Evolutionary conservation across 345 rosid species (phyloP), one percentile per base, ranked within the genome.

Genomic region (Psidium guajava): DNA sequence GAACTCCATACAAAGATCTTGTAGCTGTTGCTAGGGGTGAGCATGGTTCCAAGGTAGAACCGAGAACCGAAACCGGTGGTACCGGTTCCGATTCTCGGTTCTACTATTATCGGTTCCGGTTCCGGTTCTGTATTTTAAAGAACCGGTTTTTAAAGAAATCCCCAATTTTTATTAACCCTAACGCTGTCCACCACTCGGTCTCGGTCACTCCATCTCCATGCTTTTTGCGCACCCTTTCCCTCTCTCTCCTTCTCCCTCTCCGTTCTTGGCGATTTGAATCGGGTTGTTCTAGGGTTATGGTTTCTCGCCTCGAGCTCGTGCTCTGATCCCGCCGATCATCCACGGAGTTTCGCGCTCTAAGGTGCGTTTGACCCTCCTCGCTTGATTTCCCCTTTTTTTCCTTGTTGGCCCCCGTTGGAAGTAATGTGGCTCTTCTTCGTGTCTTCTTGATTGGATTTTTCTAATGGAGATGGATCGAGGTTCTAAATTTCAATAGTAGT

Each of bases 301-400:
- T 83, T 87, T 82, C 42, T 83, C 49, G 86, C 84, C 84, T 77
- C 52, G 69, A 85, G 55, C 51, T 77, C 53, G 47, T 80, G 52
- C 82, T 64, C 55, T 86, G 84, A 86, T 82, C 53, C 84, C 40
- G 82, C 57, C 42, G 86, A 24, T 90, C 64, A 90, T 87, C 92
- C 82, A 90, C 94, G 92, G 93, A 92, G 91, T 87, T 90, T 88
- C 93, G 92, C 89, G 84, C 86, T 88, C 90, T 93, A 86, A 94
- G 96, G 95, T 94, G 89, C 44, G 83, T 14, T 85, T 81, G 20
- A 24, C 81, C 40, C 53, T 55, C 47, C 40, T 44, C 57, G 28
- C 36, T 6, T 1, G 86, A 44, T 54, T 18, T 10, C 13, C 27
- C 4, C 58, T 83, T 28, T 42, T 18, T 47, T 12, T n/a, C 12